phyloP scores from a whole-genome alignment of 768 basidiomycete genomes.

The Lactarius deliciosus region DNA sequence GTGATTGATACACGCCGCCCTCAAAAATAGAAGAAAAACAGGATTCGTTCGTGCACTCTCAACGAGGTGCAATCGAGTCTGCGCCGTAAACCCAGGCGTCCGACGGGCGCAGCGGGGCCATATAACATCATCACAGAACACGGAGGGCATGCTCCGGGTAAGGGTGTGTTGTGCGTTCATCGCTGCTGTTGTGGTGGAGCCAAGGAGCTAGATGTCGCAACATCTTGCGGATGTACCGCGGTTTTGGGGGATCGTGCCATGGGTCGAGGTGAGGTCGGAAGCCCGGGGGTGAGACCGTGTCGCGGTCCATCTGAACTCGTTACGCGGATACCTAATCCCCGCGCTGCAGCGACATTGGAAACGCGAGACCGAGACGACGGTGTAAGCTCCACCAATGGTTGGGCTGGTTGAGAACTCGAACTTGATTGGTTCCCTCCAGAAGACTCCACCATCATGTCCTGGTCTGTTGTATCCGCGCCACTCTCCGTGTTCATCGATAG shows the following conservation, averaged over 20 bases:
- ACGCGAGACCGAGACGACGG: constrained; percentile 19
- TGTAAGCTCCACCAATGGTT: constrained; percentile 40
- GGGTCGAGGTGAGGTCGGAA: constrained; percentile 35
- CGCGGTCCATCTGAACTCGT: constrained; percentile 31
- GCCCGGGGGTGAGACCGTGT: constrained; percentile 30
- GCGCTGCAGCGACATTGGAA: constrained; percentile 26
- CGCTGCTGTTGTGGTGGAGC: constrained; percentile 13
- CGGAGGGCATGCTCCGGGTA: not conserved
- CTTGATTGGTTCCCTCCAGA: constrained; percentile 29
- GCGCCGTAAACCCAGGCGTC: too few species aligned
- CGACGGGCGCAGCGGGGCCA: constrained; percentile 1
- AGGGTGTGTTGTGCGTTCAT: constrained; percentile 6
- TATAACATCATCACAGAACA: constrained; percentile 20
- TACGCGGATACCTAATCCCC: constrained; percentile 27
- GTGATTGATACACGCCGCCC: constrained; percentile 23
- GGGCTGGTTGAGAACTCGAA: constrained; percentile 30
- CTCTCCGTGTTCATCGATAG: constrained; percentile 69
- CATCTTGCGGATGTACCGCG: constrained; percentile 12
- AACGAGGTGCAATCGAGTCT: constrained; percentile 12
- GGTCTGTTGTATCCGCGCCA: constrained; percentile 68
- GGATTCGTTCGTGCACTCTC: constrained; percentile 4
- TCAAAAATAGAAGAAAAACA: constrained; percentile 7
- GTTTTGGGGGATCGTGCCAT: constrained; percentile 26
- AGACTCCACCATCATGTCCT: constrained; percentile 41
- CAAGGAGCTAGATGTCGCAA: constrained; percentile 6